These are phyloP conservation scores for Hemisphaericaspora xylofermentans DNA, from an alignment of 1,139 yeast genomes.

Conservation along the genomic window DNA sequence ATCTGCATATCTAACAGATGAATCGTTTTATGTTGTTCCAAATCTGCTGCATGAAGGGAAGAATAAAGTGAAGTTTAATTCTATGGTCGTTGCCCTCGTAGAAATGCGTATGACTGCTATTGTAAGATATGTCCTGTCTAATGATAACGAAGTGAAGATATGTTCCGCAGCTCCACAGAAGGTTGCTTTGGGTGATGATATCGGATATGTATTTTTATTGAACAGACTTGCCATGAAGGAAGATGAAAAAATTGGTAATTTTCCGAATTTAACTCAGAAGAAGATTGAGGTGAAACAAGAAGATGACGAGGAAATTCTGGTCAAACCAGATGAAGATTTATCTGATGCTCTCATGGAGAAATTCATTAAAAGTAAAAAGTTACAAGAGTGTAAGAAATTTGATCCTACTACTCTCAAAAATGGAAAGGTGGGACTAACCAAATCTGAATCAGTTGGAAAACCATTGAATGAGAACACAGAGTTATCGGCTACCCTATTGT, in stretches of 20 bases:
- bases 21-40: conserved; percentile 58
- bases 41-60: conserved; percentile 27
- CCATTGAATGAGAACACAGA: conserved; percentile 8
- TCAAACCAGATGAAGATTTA: conserved; percentile 1
- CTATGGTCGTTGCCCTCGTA: conserved; percentile 55
- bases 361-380: conserved; percentile 11
- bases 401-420: conserved; percentile 10
- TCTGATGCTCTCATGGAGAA: conserved; percentile 13
- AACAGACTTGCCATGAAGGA: conserved; percentile 72
- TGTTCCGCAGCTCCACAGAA: conserved; percentile 56
- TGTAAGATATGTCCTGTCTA: conserved; percentile 59
- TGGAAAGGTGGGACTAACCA: conserved; percentile 9
- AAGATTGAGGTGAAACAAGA: conserved; percentile 6
- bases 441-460: conserved; percentile 7
- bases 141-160: conserved; percentile 50
- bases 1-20: conserved; percentile 58
- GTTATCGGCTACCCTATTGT: conserved; percentile 19
- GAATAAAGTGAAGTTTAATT: conserved; percentile 48
- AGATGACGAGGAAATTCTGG: conserved; percentile 2
- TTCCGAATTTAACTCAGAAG: conserved; percentile 48
- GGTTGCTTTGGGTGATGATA: conserved; percentile 13
- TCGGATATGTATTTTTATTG: conserved; percentile 33
- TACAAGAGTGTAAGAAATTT: not conserved
- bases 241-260: conserved; percentile 66
- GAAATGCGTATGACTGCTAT: conserved; percentile 52